Conservation (phyloP, 2,329 filamentous ascomycete genomes). For the Helminthosporium solani region DNA sequence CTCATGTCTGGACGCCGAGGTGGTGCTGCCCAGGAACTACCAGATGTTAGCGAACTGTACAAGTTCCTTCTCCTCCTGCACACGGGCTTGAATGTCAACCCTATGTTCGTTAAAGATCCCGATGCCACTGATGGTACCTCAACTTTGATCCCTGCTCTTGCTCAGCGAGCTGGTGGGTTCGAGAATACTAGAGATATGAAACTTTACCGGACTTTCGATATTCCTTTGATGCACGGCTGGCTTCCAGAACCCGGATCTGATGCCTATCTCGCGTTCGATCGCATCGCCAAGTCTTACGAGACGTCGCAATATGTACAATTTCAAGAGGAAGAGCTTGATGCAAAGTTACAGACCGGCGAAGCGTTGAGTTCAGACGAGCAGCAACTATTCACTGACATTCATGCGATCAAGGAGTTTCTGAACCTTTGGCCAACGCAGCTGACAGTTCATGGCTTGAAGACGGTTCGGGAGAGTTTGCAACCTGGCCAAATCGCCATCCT, state of each 20-base stretch:
- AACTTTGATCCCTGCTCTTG: conserved; percentile 44
- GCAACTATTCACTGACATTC: conserved; percentile 76
- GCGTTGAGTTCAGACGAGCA: conserved; percentile 74
- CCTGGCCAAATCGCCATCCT: conserved; percentile 85
- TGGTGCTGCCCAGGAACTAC: conserved; percentile 64
- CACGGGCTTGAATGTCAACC: conserved; percentile 98
- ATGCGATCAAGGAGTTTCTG: conserved; percentile 82
- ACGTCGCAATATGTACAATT: conserved; percentile 89
- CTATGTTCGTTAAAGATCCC: conserved; percentile 69
- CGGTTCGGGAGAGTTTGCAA: conserved; percentile 67
- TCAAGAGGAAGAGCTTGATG: conserved; percentile 82
- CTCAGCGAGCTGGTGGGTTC: conserved; percentile 68
- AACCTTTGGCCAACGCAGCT: conserved; percentile 79
- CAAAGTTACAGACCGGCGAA: conserved; percentile 63
- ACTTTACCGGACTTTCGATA: conserved; percentile 85
- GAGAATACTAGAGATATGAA: conserved; percentile 84
- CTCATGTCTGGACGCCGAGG: conserved; percentile 76
- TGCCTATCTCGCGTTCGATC: conserved; percentile 67
- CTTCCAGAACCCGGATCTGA: conserved; percentile 67
- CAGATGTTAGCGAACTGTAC: conserved; percentile 86
- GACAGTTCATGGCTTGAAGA: conserved; percentile 75
- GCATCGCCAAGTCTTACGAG: conserved; percentile 82
- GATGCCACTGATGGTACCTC: conserved; percentile 37
- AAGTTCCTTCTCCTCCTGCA: conserved; percentile 83
- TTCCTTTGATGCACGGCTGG: conserved; percentile 94